A percentile compares a stretch with the other conserved stretches of the same genome.
phyloP scores from a whole-genome alignment of 306 rosid genomes.

The Gastrolobium villosum region DNA sequence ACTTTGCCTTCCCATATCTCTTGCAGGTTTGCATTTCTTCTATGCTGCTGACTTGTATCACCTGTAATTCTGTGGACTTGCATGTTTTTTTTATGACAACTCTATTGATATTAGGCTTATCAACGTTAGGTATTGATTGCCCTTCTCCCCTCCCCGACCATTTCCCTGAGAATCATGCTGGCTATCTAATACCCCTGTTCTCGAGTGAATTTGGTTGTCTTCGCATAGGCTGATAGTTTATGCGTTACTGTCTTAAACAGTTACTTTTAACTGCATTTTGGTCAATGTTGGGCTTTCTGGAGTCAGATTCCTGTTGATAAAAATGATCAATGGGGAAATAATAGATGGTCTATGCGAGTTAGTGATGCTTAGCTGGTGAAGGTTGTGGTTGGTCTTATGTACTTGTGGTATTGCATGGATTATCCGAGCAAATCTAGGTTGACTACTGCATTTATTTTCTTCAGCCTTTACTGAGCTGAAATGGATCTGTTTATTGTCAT shows the following conservation, averaged over 20 bases:
- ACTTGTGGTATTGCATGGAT: slow-evolving; percentile 17
- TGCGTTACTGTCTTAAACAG: background rate
- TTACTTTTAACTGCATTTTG: slow-evolving; percentile 38
- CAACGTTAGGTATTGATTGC: background rate
- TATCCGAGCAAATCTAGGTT: slow-evolving; percentile 31
- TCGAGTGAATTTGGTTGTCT: slow-evolving; percentile 19
- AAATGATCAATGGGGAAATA: slow-evolving; percentile 14
- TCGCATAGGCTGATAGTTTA: slow-evolving; percentile 13
- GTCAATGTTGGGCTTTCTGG: slow-evolving; percentile 35
- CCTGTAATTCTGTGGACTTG: slow-evolving; percentile 29
- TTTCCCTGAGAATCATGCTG: slow-evolving; percentile 1
- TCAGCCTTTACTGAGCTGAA: slow-evolving; percentile 22
- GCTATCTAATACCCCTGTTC: slow-evolving; percentile 10
- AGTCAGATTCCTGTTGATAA: slow-evolving; percentile 28
- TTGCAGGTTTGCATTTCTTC: slow-evolving; percentile 73
- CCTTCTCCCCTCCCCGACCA: background rate
- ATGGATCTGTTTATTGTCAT: slow-evolving; percentile 30
- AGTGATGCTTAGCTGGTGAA: slow-evolving; percentile 41
- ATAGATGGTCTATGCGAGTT: background rate
- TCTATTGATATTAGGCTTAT: slow-evolving; percentile 37
- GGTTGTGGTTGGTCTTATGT: slow-evolving; percentile 33
- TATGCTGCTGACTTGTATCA: slow-evolving; percentile 7
- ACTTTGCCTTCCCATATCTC: slow-evolving; percentile 97
- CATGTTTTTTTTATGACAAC: slow-evolving; percentile 30
- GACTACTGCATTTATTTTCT: slow-evolving; percentile 11